These are phyloP conservation scores for Trypanosoma caninum DNA, from an alignment of 208 protist genomes.

Conservation along the genomic window DNA sequence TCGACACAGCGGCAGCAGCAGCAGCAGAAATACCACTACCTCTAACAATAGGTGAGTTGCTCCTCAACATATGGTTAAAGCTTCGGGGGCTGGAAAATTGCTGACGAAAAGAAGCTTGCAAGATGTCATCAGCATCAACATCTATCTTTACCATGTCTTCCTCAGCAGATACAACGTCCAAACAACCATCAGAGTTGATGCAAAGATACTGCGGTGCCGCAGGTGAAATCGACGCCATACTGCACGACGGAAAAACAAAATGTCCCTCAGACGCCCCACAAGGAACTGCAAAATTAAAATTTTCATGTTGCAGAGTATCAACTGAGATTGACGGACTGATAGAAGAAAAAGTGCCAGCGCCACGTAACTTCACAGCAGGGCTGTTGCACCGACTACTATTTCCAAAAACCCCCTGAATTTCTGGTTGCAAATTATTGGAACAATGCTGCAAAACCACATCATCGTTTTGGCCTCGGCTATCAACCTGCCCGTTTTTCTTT, in stretches of 20 bases:
- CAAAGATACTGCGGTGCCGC: constrained; percentile 71
- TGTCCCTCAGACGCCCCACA: constrained; percentile 63
- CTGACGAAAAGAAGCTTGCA: not conserved
- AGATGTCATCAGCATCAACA: constrained; percentile 28
- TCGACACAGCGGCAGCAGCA: not conserved
- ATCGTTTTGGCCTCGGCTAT: not conserved
- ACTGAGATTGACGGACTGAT: constrained; percentile 38
- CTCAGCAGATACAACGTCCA: constrained; percentile 70
- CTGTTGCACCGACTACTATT: constrained; percentile 5
- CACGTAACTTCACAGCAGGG: constrained; percentile 8
- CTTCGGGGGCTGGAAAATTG: constrained; percentile 1
- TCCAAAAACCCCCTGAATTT: too few species aligned
- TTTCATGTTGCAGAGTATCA: constrained; percentile 73
- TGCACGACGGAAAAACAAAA: constrained; percentile 67
- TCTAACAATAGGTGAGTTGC: not conserved
- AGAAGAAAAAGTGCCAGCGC: constrained; percentile 6
- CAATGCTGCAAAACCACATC: not conserved
- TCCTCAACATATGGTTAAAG: constrained; percentile 3
- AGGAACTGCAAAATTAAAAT: constrained; percentile 61
- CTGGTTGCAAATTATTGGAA: too few species aligned
- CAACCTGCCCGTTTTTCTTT: not conserved
- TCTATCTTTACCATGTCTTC: constrained; percentile 50
- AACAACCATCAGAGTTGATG: constrained; percentile 76
- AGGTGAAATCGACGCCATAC: constrained; percentile 11
- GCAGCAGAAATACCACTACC: not conserved